phyloP scores from a whole-genome alignment of 2,329 filamentous ascomycete genomes.

The Colletotrichum sp. region DNA sequence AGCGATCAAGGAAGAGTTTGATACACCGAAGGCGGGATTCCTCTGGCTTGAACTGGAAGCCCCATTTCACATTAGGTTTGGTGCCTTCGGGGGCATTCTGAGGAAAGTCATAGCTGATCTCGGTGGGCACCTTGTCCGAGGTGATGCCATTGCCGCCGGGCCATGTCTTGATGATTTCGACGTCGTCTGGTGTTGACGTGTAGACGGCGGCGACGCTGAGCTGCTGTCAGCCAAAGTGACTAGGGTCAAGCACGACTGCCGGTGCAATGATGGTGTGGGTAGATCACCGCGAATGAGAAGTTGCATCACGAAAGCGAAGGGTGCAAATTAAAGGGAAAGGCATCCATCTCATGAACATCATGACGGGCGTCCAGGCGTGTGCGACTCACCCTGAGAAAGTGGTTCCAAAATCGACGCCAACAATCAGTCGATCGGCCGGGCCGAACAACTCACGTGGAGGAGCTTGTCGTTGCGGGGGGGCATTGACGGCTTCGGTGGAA shows the following conservation, averaged over 20 bases:
- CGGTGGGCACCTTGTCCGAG: slow-evolving; percentile 85
- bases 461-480: slow-evolving; percentile 59
- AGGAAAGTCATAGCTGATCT: slow-evolving; percentile 67
- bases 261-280: neutral
- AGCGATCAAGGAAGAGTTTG: slow-evolving; percentile 82
- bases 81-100: slow-evolving; percentile 37
- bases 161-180: slow-evolving; percentile 86
- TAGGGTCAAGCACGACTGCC: neutral
- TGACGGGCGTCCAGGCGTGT: neutral
- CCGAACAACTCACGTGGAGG: slow-evolving; percentile 53
- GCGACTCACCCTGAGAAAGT: slow-evolving; percentile 74
- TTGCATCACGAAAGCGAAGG: neutral
- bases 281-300: neutral
- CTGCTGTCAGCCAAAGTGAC: slow-evolving; percentile 1
- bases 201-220: slow-evolving; percentile 73
- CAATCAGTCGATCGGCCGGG: slow-evolving; percentile 69
- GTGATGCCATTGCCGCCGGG: slow-evolving; percentile 84
- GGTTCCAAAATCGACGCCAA: slow-evolving; percentile 85
- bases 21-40: slow-evolving; percentile 79
- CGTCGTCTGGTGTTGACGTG: slow-evolving; percentile 76
- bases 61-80: slow-evolving; percentile 70
- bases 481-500: slow-evolving; percentile 66
- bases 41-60: slow-evolving; percentile 81
- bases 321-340: neutral
- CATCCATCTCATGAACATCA: neutral